These are phyloP conservation scores for Aspergillus bertholletiae DNA, from an alignment of 495 filamentous ascomycete species.

Conservation along the genomic window DNA sequence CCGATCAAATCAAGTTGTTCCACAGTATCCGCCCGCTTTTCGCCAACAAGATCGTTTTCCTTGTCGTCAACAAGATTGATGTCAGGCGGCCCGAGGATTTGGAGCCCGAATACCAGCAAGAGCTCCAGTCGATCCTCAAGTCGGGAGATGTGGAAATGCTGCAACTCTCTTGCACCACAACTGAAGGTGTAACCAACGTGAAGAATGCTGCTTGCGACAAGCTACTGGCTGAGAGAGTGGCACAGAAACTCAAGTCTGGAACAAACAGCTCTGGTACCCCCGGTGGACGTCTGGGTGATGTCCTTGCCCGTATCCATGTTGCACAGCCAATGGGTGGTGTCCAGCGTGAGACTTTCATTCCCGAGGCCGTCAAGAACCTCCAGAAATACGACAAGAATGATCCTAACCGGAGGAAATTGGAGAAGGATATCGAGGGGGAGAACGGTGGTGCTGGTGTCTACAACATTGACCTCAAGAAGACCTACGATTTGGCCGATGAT, in stretches of 20 bases:
- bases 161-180: slow-evolving; percentile 88
- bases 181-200: slow-evolving; percentile 88
- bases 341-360: slow-evolving; percentile 78
- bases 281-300: slow-evolving; percentile 77
- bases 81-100: slow-evolving; percentile 83
- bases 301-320: slow-evolving; percentile 92
- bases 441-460: slow-evolving; percentile 94
- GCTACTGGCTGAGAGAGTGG: slow-evolving; percentile 84
- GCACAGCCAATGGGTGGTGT: slow-evolving; percentile 83
- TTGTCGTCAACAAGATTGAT: slow-evolving; percentile 98
- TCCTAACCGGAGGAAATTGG: slow-evolving; percentile 70
- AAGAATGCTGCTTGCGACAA: slow-evolving; percentile 94
- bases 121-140: slow-evolving; percentile 76
- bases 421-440: slow-evolving; percentile 86
- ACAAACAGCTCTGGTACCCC: slow-evolving; percentile 67
- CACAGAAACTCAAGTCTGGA: slow-evolving; percentile 91
- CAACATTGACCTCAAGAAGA: slow-evolving; percentile 83
- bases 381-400: slow-evolving; percentile 90
- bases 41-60: slow-evolving; percentile 92
- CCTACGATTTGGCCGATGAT: slow-evolving; percentile 77
- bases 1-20: slow-evolving; percentile 89
- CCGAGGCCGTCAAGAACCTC: slow-evolving; percentile 72
- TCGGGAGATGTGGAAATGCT: slow-evolving; percentile 86
- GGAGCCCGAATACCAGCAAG: slow-evolving; percentile 71
- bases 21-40: slow-evolving; percentile 95